Conservation (phyloP, 257 asterid species). For the Penstemon davidsonii region DNA sequence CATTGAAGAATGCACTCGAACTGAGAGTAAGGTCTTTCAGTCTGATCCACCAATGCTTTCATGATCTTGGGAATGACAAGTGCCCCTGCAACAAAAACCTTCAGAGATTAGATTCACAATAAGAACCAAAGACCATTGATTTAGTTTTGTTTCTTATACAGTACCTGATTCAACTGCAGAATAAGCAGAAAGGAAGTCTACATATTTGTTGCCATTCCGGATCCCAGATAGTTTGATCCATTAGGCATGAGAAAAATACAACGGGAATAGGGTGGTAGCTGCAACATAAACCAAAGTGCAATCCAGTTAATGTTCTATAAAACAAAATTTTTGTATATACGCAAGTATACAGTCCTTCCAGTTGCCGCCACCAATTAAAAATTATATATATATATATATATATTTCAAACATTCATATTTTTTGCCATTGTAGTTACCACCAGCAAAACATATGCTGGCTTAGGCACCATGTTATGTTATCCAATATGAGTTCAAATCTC, state of each 20-base stretch:
- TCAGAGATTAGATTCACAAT: conserved; percentile 1
- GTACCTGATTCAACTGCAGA: conserved; percentile 98
- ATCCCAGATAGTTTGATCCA: conserved; percentile 84
- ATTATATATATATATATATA: background rate
- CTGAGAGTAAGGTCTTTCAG: conserved; percentile 90
- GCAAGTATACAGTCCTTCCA: conserved; percentile 14
- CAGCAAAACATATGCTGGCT: too few relatives aligned
- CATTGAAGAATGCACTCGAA: conserved; percentile 93
- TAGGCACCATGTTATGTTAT: background rate
- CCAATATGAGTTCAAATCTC: background rate
- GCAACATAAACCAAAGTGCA: conserved; percentile 37
- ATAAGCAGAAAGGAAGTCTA: conserved; percentile 94
- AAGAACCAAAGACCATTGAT: background rate
- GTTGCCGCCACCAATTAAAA: background rate
- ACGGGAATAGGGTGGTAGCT: conserved; percentile 96
- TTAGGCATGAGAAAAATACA: conserved; percentile 87
- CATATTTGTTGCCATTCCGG: conserved; percentile 94
- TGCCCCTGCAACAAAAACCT: conserved; percentile 69
- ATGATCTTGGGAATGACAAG: conserved; percentile 91
- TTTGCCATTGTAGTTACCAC: too few relatives aligned
- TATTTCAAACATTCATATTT: too few relatives aligned
- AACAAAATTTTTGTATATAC: background rate
- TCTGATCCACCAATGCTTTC: conserved; percentile 77
- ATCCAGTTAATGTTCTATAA: conserved; percentile 4
- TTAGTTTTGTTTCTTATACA: background rate